phyloP scores from a whole-genome alignment of 1,284 basidiomycete genomes.

The Leccinum pseudoinsigne region DNA sequence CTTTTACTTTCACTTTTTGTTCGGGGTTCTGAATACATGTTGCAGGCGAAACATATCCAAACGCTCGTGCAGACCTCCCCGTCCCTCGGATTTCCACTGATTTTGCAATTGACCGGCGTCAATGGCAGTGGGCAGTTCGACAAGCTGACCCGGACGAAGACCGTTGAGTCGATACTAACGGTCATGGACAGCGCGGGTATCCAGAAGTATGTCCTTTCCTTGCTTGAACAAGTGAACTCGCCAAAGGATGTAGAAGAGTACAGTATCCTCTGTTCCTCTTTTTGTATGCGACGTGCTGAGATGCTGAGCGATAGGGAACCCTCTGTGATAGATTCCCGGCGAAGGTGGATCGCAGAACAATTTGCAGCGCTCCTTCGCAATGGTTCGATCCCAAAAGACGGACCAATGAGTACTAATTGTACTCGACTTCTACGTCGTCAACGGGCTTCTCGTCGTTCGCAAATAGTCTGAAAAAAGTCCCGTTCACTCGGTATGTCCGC shows the following conservation, averaged over 20 bases:
- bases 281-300: conserved; percentile 13
- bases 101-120: conserved; percentile 85
- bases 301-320: conserved; percentile 42
- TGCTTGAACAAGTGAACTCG: conserved; percentile 65
- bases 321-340: conserved; percentile 50
- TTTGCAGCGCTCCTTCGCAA: conserved; percentile 79
- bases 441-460: conserved; percentile 80
- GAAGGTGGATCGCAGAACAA: conserved; percentile 89
- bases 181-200: conserved; percentile 79
- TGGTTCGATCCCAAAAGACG: conserved; percentile 81
- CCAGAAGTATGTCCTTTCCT: conserved; percentile 72
- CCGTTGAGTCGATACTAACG: conserved; percentile 83
- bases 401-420: conserved; percentile 39
- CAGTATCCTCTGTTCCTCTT: conserved; percentile 4
- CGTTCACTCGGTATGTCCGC: conserved; percentile 51
- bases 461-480: conserved; percentile 74
- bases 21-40: conserved; percentile 3
- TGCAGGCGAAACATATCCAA: conserved; percentile 74
- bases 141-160: conserved; percentile 90
- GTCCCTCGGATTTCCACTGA: conserved; percentile 80
- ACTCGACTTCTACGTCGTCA: conserved; percentile 80
- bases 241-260: conserved; percentile 45
- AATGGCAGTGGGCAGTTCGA: conserved; percentile 92
- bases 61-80: conserved; percentile 77
- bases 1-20: conserved; percentile 1